These are phyloP conservation scores for Candida neerlandica DNA, from an alignment of 1,139 yeast species.

Conservation along the genomic window DNA sequence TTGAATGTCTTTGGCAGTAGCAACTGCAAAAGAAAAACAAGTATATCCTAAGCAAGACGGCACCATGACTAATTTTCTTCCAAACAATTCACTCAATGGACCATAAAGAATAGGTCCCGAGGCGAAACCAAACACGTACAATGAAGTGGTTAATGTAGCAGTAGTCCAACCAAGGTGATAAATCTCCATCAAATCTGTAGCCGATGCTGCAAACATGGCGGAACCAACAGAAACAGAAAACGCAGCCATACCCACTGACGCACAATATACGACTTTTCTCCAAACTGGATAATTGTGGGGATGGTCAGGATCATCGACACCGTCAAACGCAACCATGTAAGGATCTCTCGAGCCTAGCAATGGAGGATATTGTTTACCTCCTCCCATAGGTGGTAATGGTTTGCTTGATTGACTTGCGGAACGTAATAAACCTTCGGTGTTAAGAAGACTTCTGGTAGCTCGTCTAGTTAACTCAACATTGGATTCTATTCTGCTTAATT, in stretches of 20 bases:
- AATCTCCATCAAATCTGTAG: constrained; percentile 24
- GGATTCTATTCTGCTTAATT: constrained; percentile 29
- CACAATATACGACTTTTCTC: constrained; percentile 30
- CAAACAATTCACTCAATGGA: constrained; percentile 44
- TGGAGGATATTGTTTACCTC: constrained; percentile 40
- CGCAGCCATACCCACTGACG: constrained; percentile 36
- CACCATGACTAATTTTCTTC: constrained; percentile 35
- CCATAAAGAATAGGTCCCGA: constrained; percentile 48
- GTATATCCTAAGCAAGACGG: constrained; percentile 33
- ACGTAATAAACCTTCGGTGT: constrained; percentile 20
- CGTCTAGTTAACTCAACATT: constrained; percentile 30
- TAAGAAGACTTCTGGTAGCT: constrained; percentile 31
- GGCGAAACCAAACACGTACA: constrained; percentile 48
- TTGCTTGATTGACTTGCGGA: constrained; percentile 7
- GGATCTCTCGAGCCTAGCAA: constrained; percentile 35
- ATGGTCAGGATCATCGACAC: constrained; percentile 51
- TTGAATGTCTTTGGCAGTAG: constrained; percentile 41
- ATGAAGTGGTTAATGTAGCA: constrained; percentile 42
- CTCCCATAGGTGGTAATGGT: constrained; percentile 43
- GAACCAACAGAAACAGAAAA: constrained; percentile 51
- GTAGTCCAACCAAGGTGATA: constrained; percentile 37
- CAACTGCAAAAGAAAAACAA: constrained; percentile 42
- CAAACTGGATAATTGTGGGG: constrained; percentile 50
- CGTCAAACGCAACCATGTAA: constrained; percentile 47
- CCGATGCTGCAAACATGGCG: constrained; percentile 41